A percentile compares a stretch with the other conserved stretches of the same genome.
Evolutionary conservation across 2,329 filamentous ascomycete species (phyloP).

Genomic region (Xylariaceae sp.): DNA sequence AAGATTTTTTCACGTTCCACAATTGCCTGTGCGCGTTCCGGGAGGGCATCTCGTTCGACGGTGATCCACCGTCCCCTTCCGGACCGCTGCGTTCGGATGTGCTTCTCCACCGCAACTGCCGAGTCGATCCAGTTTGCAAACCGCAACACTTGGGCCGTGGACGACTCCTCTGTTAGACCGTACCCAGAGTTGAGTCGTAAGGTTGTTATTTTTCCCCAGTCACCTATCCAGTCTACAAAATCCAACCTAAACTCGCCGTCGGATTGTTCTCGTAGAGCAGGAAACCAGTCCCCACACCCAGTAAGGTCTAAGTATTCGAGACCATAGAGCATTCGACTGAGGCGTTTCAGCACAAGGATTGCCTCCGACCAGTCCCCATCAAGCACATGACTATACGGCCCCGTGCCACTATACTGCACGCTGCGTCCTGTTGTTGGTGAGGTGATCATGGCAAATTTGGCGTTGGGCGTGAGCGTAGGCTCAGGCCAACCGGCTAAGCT

Average conservation of each 20-base stretch:
- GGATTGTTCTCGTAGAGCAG: conserved; percentile 50
- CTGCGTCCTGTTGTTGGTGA: conserved; percentile 49
- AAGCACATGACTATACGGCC: conserved; percentile 61
- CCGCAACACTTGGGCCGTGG: conserved; percentile 41
- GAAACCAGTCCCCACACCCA: conserved; percentile 62
- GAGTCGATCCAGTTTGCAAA: conserved; percentile 45
- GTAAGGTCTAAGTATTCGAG: conserved; percentile 67
- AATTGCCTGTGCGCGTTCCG: conserved; percentile 25
- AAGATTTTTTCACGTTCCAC: conserved; percentile 20
- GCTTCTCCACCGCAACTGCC: conserved; percentile 53
- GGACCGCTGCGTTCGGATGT: conserved; percentile 52
- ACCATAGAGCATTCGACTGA: conserved; percentile 61
- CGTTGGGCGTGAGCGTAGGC: conserved; percentile 62
- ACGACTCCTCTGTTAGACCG: conserved; percentile 43
- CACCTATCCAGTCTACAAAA: conserved; percentile 58
- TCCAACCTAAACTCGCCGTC: conserved; percentile 48
- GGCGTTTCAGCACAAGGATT: conserved; percentile 58
- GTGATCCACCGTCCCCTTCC: conserved; percentile 56
- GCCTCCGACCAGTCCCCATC: conserved; percentile 67
- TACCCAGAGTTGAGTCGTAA: conserved; percentile 55
- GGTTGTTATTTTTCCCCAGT: conserved; percentile 59
- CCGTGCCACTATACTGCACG: conserved; percentile 61
- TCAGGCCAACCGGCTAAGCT: conserved; percentile 68
- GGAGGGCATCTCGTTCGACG: conserved; percentile 51
- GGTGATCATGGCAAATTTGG: conserved; percentile 54